Evolutionary conservation across 768 basidiomycete genomes (phyloP).

Genomic region (Rhizopogon vinicolor): DNA sequence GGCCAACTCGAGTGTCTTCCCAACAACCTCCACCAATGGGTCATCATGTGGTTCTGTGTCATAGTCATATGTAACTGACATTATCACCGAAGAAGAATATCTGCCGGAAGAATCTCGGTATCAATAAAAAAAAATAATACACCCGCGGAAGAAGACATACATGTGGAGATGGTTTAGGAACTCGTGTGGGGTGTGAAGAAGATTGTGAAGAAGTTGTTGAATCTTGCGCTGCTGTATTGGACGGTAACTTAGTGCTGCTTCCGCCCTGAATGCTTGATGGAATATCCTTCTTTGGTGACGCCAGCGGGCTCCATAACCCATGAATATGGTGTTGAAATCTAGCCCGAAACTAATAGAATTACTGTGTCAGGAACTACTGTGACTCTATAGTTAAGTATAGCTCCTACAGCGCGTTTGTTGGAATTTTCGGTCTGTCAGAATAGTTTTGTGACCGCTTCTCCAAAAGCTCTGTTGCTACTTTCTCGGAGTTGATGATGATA

Average conservation of each 20-base stretch:
- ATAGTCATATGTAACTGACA: slow-evolving; percentile 28
- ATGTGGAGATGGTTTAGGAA: neutral
- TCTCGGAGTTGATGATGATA: slow-evolving; percentile 22
- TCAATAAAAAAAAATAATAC: neutral
- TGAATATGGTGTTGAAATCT: slow-evolving; percentile 28
- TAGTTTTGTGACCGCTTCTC: slow-evolving; percentile 23
- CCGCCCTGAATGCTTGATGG: slow-evolving; percentile 30
- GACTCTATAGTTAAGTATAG: neutral
- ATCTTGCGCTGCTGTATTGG: slow-evolving; percentile 29
- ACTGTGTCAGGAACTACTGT: neutral
- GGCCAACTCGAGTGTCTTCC: slow-evolving; percentile 21
- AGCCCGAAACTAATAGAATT: slow-evolving; percentile 21
- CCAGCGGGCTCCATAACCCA: slow-evolving; percentile 35
- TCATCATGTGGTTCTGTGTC: slow-evolving; percentile 25
- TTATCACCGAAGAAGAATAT: slow-evolving; percentile 23
- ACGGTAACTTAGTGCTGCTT: slow-evolving; percentile 18
- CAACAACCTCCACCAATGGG: slow-evolving; percentile 19
- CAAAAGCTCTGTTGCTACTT: slow-evolving; percentile 21
- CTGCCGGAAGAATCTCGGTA: slow-evolving; percentile 8
- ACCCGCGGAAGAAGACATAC: neutral
- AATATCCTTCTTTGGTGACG: slow-evolving; percentile 28
- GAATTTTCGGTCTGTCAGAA: slow-evolving; percentile 25
- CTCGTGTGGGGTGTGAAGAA: slow-evolving; percentile 23
- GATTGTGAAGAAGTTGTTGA: slow-evolving; percentile 21
- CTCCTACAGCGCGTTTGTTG: slow-evolving; percentile 16